Conservation (phyloP, 768 basidiomycete species). For the Leccinum obscurum region DNA sequence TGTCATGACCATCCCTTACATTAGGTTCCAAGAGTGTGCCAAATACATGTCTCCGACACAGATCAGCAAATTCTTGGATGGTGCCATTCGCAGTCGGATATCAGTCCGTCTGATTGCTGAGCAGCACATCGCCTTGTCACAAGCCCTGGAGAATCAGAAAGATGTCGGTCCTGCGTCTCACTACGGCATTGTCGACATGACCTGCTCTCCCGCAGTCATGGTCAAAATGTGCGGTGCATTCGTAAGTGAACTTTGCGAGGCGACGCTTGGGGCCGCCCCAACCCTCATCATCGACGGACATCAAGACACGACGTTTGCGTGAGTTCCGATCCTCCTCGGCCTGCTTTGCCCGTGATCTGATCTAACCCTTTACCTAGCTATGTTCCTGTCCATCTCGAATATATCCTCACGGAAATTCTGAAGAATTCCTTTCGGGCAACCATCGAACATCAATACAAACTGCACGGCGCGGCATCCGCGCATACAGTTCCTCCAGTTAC, state of each 20-base stretch:
- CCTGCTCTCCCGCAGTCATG: slow-evolving; percentile 72
- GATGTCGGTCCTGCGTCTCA: slow-evolving; percentile 37
- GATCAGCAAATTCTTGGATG: slow-evolving; percentile 78
- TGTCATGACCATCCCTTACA: background rate
- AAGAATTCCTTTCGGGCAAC: slow-evolving; percentile 93
- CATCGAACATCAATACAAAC: slow-evolving; percentile 66
- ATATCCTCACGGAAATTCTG: slow-evolving; percentile 86
- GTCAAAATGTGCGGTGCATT: slow-evolving; percentile 80
- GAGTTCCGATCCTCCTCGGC: slow-evolving; percentile 34
- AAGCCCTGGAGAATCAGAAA: slow-evolving; percentile 50
- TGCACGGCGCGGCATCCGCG: slow-evolving; percentile 36
- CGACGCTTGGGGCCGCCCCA: slow-evolving; percentile 75
- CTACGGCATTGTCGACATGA: slow-evolving; percentile 73
- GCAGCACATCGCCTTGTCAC: slow-evolving; percentile 85
- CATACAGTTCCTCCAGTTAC: slow-evolving; percentile 57
- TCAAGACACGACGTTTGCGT: slow-evolving; percentile 75
- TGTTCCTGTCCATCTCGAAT: slow-evolving; percentile 88
- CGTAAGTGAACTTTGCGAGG: slow-evolving; percentile 81
- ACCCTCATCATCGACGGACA: slow-evolving; percentile 69
- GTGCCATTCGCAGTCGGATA: slow-evolving; percentile 83
- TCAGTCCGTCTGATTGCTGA: slow-evolving; percentile 88
- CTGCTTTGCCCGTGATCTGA: slow-evolving; percentile 13
- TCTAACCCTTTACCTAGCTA: slow-evolving; percentile 48
- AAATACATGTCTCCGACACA: slow-evolving; percentile 82
- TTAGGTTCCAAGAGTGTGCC: slow-evolving; percentile 82